These are phyloP conservation scores for Sporisorium scitamineum DNA, from an alignment of 1,284 basidiomycete species.

Conservation along the genomic window DNA sequence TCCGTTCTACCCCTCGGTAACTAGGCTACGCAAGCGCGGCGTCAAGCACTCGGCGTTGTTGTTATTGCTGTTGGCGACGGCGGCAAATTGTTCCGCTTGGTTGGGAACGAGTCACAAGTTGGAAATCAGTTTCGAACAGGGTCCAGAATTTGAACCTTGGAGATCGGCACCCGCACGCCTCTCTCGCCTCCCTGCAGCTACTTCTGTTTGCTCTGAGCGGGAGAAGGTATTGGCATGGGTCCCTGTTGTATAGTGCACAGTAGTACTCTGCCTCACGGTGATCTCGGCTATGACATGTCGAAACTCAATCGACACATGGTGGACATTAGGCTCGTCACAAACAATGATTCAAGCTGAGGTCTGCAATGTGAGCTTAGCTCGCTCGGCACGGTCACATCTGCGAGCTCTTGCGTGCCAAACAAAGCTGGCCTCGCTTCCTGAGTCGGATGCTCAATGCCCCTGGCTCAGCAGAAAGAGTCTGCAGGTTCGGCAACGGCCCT, in stretches of 20 bases:
- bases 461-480: not conserved
- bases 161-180: constrained; percentile 18
- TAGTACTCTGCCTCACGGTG: too few species aligned
- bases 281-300: not conserved
- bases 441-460: not conserved
- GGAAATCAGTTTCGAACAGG: not conserved
- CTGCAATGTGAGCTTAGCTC: not conserved
- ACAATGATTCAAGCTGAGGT: not conserved
- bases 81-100: not conserved
- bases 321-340: not conserved
- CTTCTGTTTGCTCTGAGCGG: not conserved
- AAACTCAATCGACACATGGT: not conserved
- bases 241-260: too few species aligned
- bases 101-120: not conserved
- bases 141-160: constrained; percentile 17
- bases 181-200: not conserved
- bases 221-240: too few species aligned
- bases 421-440: not conserved
- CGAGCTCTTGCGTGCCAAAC: not conserved
- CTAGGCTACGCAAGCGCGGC: too few species aligned
- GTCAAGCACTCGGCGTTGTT: too few species aligned
- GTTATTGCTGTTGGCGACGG: too few species aligned
- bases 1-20: too few species aligned
- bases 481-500: not conserved
- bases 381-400: not conserved